These are phyloP conservation scores for Boletellus deceptivus DNA, from an alignment of 1,284 basidiomycete genomes.

Conservation along the genomic window DNA sequence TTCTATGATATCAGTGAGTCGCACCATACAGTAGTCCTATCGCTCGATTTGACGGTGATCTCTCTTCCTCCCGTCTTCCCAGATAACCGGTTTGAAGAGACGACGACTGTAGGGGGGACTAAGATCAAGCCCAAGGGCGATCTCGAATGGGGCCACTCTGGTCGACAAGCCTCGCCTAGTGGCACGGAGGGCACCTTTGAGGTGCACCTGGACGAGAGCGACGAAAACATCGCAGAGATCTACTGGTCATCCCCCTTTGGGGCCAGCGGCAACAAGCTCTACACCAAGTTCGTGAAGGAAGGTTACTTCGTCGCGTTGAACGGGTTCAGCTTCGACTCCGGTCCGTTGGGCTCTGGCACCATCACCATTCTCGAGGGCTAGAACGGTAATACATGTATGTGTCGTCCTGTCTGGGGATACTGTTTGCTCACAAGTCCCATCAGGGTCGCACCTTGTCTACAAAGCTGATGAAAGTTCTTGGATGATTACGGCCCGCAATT, in stretches of 20 bases:
- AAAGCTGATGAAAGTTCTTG: too few species aligned
- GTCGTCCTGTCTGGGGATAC: too few species aligned
- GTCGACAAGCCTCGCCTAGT: neutral
- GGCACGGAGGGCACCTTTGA: neutral
- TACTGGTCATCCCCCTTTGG: neutral
- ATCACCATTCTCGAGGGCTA: too few species aligned
- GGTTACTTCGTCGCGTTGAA: neutral
- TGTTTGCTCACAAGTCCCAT: too few species aligned
- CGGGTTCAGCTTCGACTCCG: neutral
- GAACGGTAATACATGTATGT: too few species aligned
- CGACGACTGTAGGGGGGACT: neutral
- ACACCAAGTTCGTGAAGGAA: neutral
- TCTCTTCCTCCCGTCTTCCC: too few species aligned
- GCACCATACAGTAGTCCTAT: too few species aligned
- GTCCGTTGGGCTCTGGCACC: too few species aligned
- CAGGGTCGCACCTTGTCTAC: too few species aligned
- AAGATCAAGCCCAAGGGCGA: neutral
- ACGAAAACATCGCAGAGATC: neutral
- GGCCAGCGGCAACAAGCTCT: neutral
- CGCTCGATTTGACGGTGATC: neutral
- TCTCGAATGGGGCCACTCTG: neutral
- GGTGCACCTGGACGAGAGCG: neutral
- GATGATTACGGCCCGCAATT: too few species aligned
- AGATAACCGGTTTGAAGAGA: neutral
- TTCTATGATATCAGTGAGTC: neutral